These are phyloP conservation scores for Colletotrichum paranaense DNA, from an alignment of 2,329 filamentous ascomycete species.

Conservation along the genomic window DNA sequence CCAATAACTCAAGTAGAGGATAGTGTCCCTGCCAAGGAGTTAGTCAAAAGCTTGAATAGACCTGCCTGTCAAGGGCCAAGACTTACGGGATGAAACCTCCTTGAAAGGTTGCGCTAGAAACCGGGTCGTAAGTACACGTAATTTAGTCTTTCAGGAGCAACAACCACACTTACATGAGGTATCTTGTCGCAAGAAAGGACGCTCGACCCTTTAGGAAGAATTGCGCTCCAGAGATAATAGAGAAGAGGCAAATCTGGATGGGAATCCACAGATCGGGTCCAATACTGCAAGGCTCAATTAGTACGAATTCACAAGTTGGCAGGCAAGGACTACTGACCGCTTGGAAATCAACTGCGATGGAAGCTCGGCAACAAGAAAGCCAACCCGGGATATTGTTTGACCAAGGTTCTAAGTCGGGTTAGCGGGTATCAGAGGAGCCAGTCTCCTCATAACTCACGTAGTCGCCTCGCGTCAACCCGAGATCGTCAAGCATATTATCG, in stretches of 20 bases:
- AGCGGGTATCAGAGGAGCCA: background rate
- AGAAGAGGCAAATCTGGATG: conserved; percentile 38
- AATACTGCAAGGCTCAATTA: conserved; percentile 28
- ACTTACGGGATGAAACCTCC: conserved; percentile 56
- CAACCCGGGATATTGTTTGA: conserved; percentile 64
- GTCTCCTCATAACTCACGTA: conserved; percentile 40
- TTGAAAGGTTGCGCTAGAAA: conserved; percentile 43
- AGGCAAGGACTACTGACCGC: conserved; percentile 51
- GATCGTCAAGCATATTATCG: conserved; percentile 52
- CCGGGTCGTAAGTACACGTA: background rate
- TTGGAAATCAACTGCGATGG: conserved; percentile 72
- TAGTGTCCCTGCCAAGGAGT: conserved; percentile 11
- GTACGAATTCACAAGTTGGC: background rate
- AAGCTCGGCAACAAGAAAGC: conserved; percentile 67
- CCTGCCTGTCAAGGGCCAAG: conserved; percentile 38
- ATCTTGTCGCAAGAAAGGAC: conserved; percentile 53
- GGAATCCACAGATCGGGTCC: conserved; percentile 47
- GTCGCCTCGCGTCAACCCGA: conserved; percentile 45
- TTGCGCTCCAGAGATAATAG: conserved; percentile 30
- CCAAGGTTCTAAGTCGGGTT: conserved; percentile 57
- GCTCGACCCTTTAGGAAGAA: conserved; percentile 48
- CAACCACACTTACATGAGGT: conserved; percentile 48
- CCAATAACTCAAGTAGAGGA: conserved; percentile 67
- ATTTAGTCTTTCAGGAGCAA: rapidly evolving
- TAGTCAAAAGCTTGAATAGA: conserved; percentile 37